A percentile compares a stretch with the other conserved stretches of the same genome.
phyloP scores from a whole-genome alignment of 768 basidiomycete species.

The Calvatia gigantea region DNA sequence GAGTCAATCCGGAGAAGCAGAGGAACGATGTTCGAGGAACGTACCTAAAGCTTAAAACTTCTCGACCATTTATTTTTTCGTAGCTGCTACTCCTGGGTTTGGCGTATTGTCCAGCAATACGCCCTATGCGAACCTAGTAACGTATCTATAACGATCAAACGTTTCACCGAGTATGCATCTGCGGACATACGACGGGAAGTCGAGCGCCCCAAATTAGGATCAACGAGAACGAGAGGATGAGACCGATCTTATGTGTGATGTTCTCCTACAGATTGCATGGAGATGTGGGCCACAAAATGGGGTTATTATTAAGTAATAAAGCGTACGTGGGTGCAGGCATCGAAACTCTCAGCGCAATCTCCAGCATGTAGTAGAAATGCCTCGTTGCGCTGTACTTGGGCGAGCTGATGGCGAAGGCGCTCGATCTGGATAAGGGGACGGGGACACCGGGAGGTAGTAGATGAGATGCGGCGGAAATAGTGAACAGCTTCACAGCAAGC shows the following conservation, averaged over 20 bases:
- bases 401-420: conserved; percentile 75
- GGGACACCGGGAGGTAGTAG: conserved; percentile 7
- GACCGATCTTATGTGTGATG: conserved; percentile 82
- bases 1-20: not conserved
- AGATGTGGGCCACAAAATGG: conserved; percentile 13
- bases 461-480: conserved; percentile 21
- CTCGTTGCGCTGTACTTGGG: conserved; percentile 77
- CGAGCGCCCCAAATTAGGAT: conserved; percentile 94
- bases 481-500: conserved; percentile 24
- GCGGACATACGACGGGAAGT: conserved; percentile 74
- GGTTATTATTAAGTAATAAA: not conserved
- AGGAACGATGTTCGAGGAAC: conserved; percentile 18
- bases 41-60: conserved; percentile 86
- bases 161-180: not conserved
- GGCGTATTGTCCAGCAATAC: conserved; percentile 96
- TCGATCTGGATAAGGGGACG: conserved; percentile 55
- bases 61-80: conserved; percentile 71
- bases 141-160: not conserved
- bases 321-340: conserved; percentile 82
- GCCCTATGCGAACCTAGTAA: conserved; percentile 69
- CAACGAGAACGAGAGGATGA: conserved; percentile 93
- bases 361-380: conserved; percentile 96
- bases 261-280: conserved; percentile 55
- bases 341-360: conserved; percentile 96
- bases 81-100: conserved; percentile 86